phyloP scores from a whole-genome alignment of 1,139 yeast genomes.

The Schwanniomyces etchellsii region DNA sequence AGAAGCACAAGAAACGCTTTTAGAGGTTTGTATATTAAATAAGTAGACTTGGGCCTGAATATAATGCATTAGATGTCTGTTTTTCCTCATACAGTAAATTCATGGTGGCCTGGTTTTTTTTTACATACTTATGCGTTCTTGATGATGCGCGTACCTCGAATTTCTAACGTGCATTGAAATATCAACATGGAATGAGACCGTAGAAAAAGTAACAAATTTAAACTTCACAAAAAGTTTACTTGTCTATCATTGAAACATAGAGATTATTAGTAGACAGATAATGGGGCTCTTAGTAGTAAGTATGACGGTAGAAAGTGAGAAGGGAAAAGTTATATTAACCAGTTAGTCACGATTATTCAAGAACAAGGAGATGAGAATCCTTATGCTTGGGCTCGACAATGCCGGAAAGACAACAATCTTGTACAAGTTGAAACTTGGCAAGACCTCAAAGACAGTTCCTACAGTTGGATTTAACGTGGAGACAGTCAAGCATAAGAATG shows the following conservation, averaged over 20 bases:
- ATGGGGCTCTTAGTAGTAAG: slow-evolving; percentile 7
- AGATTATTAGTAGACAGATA: too few species aligned
- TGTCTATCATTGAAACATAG: too few species aligned
- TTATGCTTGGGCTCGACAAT: slow-evolving; percentile 89
- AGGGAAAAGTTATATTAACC: slow-evolving; percentile 5
- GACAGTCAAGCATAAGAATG: slow-evolving; percentile 81
- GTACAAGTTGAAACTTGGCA: slow-evolving; percentile 68
- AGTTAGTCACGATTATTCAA: slow-evolving; percentile 43
- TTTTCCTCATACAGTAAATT: too few species aligned
- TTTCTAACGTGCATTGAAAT: too few species aligned
- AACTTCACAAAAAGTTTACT: too few species aligned
- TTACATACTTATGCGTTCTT: too few species aligned
- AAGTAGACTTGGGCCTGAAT: slow-evolving; percentile 1
- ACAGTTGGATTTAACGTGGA: slow-evolving; percentile 95
- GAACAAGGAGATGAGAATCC: slow-evolving; percentile 66
- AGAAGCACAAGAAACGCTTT: slow-evolving; percentile 13
- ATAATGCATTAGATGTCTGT: too few species aligned
- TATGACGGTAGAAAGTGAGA: not conserved
- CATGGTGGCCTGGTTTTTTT: too few species aligned
- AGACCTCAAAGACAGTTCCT: slow-evolving; percentile 78
- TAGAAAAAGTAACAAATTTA: too few species aligned
- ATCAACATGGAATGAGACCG: too few species aligned
- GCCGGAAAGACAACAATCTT: slow-evolving; percentile 86
- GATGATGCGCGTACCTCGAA: too few species aligned
- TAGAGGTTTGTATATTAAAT: too few species aligned